A percentile compares a stretch with the other conserved stretches of the same genome.
phyloP scores from a whole-genome alignment of 768 basidiomycete species.

The Tricholoma flavovirens region DNA sequence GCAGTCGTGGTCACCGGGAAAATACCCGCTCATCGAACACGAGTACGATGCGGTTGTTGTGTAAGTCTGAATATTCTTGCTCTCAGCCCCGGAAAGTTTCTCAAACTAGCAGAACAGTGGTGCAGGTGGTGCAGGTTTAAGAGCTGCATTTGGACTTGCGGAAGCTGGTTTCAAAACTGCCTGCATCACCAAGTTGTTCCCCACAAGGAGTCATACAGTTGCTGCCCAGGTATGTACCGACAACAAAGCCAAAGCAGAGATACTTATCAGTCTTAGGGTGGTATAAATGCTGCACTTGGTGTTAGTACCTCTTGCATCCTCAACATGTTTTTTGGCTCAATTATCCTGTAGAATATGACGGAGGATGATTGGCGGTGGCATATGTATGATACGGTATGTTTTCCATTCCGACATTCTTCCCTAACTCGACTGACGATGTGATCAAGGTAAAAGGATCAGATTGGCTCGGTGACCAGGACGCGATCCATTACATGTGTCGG shows the following conservation, averaged over 20 bases:
- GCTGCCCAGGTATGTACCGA: constrained; percentile 75
- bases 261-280: constrained; percentile 54
- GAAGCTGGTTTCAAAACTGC: constrained; percentile 99
- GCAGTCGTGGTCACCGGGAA: constrained; percentile 74
- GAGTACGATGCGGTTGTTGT: constrained; percentile 99
- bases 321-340: constrained; percentile 6
- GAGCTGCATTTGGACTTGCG: constrained; percentile 97
- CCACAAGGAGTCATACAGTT: constrained; percentile 97
- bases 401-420: background rate
- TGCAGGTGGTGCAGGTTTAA: constrained; percentile 95
- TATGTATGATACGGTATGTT: constrained; percentile 89
- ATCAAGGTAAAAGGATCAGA: constrained; percentile 94
- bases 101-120: constrained; percentile 48
- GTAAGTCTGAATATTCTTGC: constrained; percentile 50
- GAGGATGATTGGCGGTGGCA: constrained; percentile 99
- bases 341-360: constrained; percentile 77
- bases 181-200: constrained; percentile 98
- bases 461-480: constrained; percentile 99
- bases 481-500: constrained; percentile 99
- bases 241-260: background rate
- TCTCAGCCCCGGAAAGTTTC: background rate
- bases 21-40: constrained; percentile 97
- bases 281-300: constrained; percentile 96
- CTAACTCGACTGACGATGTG: constrained; percentile 4
- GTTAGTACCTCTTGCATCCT: constrained; percentile 38